phyloP scores from a whole-genome alignment of 169 alveolate genomes.

The Eimeria falciformis region DNA sequence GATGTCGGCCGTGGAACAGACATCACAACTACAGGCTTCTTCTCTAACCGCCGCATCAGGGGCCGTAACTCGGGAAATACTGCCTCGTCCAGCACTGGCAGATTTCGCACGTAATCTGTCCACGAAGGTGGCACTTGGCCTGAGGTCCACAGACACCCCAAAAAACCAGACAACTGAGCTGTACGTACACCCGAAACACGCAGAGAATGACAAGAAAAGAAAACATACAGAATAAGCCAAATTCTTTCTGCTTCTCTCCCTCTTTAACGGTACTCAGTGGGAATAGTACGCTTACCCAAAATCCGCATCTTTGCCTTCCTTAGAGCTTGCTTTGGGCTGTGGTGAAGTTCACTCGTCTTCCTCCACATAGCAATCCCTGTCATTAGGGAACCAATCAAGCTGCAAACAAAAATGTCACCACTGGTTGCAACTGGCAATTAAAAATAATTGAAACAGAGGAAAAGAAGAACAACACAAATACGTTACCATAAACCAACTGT shows the following conservation, averaged over 20 bases:
- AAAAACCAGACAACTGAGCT: background rate
- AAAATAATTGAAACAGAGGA: background rate
- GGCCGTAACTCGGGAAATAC: slow-evolving; percentile 51
- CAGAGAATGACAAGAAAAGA: background rate
- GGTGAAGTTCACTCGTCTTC: slow-evolving; percentile 60
- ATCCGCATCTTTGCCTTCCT: slow-evolving; percentile 54
- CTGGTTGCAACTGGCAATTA: background rate
- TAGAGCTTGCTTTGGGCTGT: slow-evolving; percentile 48
- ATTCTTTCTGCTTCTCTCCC: background rate
- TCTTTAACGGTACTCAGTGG: background rate
- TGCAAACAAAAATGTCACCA: background rate
- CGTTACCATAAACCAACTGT: background rate
- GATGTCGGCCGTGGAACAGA: slow-evolving; percentile 38
- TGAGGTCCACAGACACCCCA: background rate
- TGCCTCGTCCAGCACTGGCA: slow-evolving; percentile 69
- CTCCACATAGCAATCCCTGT: slow-evolving; percentile 38
- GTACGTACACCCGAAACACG: background rate
- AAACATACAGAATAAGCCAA: background rate
- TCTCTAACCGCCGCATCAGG: slow-evolving; percentile 31
- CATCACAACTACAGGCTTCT: slow-evolving; percentile 26
- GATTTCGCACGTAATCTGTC: slow-evolving; percentile 9
- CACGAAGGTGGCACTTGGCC: slow-evolving; percentile 70
- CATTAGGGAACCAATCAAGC: slow-evolving; percentile 8
- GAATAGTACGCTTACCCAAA: background rate
- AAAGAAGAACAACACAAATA: background rate